Percentiles rank a stretch among this genome's conserved stretches.
These are phyloP conservation scores for Falciphora oryzae DNA, from an alignment of 2,329 filamentous ascomycete species.

Conservation along the genomic window DNA sequence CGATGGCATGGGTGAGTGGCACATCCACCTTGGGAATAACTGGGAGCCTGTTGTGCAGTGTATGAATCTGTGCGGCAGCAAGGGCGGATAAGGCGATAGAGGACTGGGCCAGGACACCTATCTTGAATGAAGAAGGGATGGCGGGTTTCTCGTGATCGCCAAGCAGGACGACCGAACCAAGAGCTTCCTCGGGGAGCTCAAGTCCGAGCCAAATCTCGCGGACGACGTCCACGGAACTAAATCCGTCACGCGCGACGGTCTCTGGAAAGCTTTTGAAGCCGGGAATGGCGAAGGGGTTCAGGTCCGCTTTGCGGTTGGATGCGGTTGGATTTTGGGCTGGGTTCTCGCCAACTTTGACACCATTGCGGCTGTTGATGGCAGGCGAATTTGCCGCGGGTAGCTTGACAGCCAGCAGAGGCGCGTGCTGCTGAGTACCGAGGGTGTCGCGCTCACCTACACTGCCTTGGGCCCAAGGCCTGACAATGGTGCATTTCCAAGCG, in stretches of 20 bases:
- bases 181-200: not conserved
- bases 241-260: not conserved
- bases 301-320: not conserved
- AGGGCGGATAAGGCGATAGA: conserved; percentile 46
- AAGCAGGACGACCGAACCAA: not conserved
- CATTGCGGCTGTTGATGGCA: not conserved
- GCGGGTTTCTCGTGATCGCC: conserved; percentile 17
- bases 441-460: conserved; percentile 31
- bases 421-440: conserved; percentile 33
- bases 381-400: conserved; percentile 15
- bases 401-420: conserved; percentile 24
- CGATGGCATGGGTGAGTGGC: conserved; percentile 36
- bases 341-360: too few relatives aligned
- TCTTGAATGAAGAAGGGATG: conserved; percentile 47
- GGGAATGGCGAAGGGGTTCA: too few relatives aligned
- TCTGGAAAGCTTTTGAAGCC: not conserved
- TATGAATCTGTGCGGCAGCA: conserved; percentile 39
- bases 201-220: conserved; percentile 1
- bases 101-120: conserved; percentile 45
- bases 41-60: conserved; percentile 23
- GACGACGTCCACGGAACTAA: not conserved
- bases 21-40: conserved; percentile 34
- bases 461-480: conserved; percentile 28
- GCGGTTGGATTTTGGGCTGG: too few relatives aligned
- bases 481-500: conserved; percentile 32